Evolutionary conservation across 768 basidiomycete genomes (phyloP), one percentile per base, ranked within the genome.

Genomic region (Xanthoconium purpureum): DNA sequence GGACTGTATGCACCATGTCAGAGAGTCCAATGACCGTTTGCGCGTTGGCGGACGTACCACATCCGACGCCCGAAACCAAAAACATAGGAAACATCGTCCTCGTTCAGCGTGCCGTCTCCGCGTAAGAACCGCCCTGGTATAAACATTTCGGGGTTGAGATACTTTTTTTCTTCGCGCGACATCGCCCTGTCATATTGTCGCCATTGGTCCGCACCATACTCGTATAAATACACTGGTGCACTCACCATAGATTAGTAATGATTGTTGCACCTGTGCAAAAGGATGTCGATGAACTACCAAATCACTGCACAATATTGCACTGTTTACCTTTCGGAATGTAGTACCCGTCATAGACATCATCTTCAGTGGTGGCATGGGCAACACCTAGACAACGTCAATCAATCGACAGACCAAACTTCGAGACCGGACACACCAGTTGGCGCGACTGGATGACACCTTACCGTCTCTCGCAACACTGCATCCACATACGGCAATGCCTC

Each of bases 121-220:
- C 12, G 39, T 30, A 74, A 68, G 56, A 73, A 78, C 6, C 77
- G 63, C 12, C 74, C 77, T 3, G 77, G 77, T n/a, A 64, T 61
- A 64, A 77, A 78, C 11, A 18, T 35, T 0, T 63, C 48, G 4
- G 75, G 71, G 5, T 74, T 60, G 5, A 70, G 67, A 53, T 75
- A 77, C 32, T 63, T 64, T 9, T 59, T 50, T 47, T 74, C 72
- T 36, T 81, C 69, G 47, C 73, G 75, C 2, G 74, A 69, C 50
- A 80, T 73, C 2, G 73, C 72, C 78, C 78, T 75, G 39, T 5
- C 2, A 43, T 9, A 18, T 7, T 2, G n/a, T 18, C 38, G 6
- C 53, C 32, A 46, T 24, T 10, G 6, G 8, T 42, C 37, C 37
- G 15, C 10, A 38, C 37, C 6, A 5, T 39, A 8, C 17, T 6